Evolutionary conservation across 2,329 filamentous ascomycete genomes (phyloP), one percentile per base, ranked within the genome.

Genomic region (Colletotrichum agaves): DNA sequence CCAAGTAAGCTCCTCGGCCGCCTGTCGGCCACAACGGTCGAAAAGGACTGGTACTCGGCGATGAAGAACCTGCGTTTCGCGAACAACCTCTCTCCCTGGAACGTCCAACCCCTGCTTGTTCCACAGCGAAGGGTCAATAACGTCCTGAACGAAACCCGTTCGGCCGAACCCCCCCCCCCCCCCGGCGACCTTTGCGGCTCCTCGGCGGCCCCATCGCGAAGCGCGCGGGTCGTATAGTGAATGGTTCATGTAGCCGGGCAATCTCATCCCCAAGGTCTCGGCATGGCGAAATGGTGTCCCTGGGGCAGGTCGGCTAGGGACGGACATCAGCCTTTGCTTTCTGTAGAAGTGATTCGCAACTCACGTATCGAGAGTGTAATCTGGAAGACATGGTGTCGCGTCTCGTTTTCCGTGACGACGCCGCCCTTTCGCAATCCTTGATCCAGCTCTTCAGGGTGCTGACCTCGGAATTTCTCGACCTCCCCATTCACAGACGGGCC

Each of bases 251-350:
- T 62, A 66, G 12, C 63, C 57, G 7, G 58, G 57, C 33, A 61
- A 23, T 4, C 63, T 58, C 12, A 27, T 46, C 1, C 1, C 78
- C 78, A 4, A 84, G 74, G 72, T 81, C 81, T 62, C 75, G 78
- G 15, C 79, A 76, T 8, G 83, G 72, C 76, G 78, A 80, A 59
- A 83, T 80, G 61, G 80, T 80, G 63, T 82, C 81, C n/a, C 39
- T 77, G 75, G 13, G 79, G 80, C 8, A 83, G 71, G 4, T n/a
- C n/a, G 35, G 2, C 8, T 17, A 3, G 56, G 56, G 63, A 3
- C 58, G 47, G 2, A 21, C 39, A 2, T 46, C 31, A 10, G 11
- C 21, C 23, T 23, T 3, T 23, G 23, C 23, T 23, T 23, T 0
- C 19, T 27, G 39, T 15, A 12, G 10, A 19, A 31, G 11, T 31